These are phyloP conservation scores for Fonsecaea erecta DNA, from an alignment of 2,329 filamentous ascomycete genomes.

Conservation along the genomic window DNA sequence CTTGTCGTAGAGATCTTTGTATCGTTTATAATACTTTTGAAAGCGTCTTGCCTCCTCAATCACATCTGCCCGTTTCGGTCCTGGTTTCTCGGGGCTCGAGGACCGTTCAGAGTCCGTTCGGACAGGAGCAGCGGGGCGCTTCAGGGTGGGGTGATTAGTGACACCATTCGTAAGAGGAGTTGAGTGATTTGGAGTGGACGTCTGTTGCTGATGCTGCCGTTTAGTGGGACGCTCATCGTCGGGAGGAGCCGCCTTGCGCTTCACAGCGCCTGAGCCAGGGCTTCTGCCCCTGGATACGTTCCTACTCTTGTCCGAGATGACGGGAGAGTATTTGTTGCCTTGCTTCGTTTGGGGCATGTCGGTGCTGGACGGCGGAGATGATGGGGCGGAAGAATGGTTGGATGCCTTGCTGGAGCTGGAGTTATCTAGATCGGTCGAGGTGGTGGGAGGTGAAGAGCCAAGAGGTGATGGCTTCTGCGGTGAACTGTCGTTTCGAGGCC, in stretches of 20 bases:
- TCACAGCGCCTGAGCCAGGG: slow-evolving; percentile 44
- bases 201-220: slow-evolving; percentile 38
- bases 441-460: slow-evolving; percentile 64
- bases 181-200: slow-evolving; percentile 36
- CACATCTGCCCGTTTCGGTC: slow-evolving; percentile 46
- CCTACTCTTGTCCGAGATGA: slow-evolving; percentile 29
- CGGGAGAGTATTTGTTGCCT: slow-evolving; percentile 41
- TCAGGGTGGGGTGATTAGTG: slow-evolving; percentile 10
- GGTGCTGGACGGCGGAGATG: slow-evolving; percentile 47
- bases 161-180: slow-evolving; percentile 26
- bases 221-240: slow-evolving; percentile 40
- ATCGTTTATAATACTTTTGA: slow-evolving; percentile 63
- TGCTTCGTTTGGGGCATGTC: slow-evolving; percentile 39
- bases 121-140: slow-evolving; percentile 21
- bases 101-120: slow-evolving; percentile 32
- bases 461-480: slow-evolving; percentile 67
- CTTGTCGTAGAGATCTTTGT: slow-evolving; percentile 60
- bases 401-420: slow-evolving; percentile 46
- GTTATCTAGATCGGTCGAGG: slow-evolving; percentile 62
- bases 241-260: slow-evolving; percentile 47
- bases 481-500: slow-evolving; percentile 52
- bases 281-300: slow-evolving; percentile 28
- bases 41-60: slow-evolving; percentile 54
- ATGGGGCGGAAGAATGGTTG: slow-evolving; percentile 51
- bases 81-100: slow-evolving; percentile 42